These are phyloP conservation scores for Annulohypoxylon nitens DNA, from an alignment of 495 filamentous ascomycete genomes.

Conservation along the genomic window DNA sequence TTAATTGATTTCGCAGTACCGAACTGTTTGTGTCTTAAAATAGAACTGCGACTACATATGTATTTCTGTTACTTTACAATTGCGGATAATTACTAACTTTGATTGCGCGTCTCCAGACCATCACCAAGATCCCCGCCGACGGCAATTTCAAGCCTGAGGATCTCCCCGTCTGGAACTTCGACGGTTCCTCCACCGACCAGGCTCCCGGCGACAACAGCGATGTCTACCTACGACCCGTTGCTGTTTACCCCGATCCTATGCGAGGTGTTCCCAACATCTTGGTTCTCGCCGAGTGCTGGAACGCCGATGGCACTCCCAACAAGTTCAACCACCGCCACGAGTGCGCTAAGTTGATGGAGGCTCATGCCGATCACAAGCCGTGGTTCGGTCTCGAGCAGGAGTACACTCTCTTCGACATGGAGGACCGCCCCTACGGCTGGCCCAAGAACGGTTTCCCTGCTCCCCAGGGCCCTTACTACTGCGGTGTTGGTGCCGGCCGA, in stretches of 20 bases:
- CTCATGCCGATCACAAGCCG: conserved; percentile 82
- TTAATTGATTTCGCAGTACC: conserved; percentile 16
- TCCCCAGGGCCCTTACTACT: conserved; percentile 98
- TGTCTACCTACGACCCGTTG: conserved; percentile 94
- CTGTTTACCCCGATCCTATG: conserved; percentile 94
- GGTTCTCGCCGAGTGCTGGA: conserved; percentile 96
- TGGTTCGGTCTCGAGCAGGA: conserved; percentile 99
- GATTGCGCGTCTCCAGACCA: conserved; percentile 71
- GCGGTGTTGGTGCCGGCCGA: conserved; percentile 96
- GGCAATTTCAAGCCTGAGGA: conserved; percentile 72
- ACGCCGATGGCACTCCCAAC: conserved; percentile 95
- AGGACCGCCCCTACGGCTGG: conserved; percentile 94
- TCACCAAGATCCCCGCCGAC: conserved; percentile 71
- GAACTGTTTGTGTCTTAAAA: not conserved
- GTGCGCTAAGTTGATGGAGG: conserved; percentile 87
- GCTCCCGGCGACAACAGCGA: conserved; percentile 97
- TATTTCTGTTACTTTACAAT: not conserved
- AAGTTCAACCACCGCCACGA: conserved; percentile 98
- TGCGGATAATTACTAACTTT: conserved; percentile 34
- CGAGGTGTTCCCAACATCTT: conserved; percentile 84
- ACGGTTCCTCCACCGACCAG: conserved; percentile 94
- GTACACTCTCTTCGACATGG: conserved; percentile 88
- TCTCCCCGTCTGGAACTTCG: conserved; percentile 99
- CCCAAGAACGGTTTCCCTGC: conserved; percentile 95
- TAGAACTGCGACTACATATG: conserved; percentile 23